A percentile compares a stretch with the other conserved stretches of the same genome.
phyloP scores from a whole-genome alignment of 495 filamentous ascomycete genomes.

The Penicillium cinerascens region DNA sequence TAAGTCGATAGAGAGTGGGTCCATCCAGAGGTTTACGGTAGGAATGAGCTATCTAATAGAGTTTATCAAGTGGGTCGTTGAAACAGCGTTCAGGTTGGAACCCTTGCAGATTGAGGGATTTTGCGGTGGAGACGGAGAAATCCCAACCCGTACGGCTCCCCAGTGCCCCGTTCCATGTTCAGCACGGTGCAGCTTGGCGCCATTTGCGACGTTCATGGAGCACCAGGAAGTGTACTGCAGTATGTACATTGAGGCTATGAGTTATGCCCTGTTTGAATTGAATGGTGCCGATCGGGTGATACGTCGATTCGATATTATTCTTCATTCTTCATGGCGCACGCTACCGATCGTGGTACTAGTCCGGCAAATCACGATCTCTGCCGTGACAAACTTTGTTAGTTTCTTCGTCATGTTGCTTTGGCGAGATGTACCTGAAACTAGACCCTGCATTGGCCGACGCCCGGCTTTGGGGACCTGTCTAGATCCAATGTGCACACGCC shows the following conservation, averaged over 20 bases:
- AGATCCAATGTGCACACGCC: conserved; percentile 4
- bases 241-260: neutral
- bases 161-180: neutral
- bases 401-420: neutral
- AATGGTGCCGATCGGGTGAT: neutral
- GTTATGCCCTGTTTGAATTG: too few relatives aligned
- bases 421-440: neutral
- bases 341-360: neutral
- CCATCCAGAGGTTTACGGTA: neutral
- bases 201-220: too few relatives aligned
- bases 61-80: conserved; percentile 4
- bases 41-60: conserved; percentile 8
- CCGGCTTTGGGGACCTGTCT: conserved; percentile 1
- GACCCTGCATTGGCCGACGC: neutral
- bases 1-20: conserved; percentile 1
- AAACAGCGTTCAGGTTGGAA: neutral
- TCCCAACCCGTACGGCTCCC: conserved; percentile 17
- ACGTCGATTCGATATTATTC: neutral
- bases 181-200: too few relatives aligned
- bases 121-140: conserved; percentile 14
- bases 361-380: neutral
- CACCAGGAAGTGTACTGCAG: too few relatives aligned
- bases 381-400: neutral
- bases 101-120: conserved; percentile 20
- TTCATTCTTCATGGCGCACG: neutral